Evolutionary conservation across 352 stramenopile species (phyloP).

Genomic region (Phytopythium kandeliae): DNA sequence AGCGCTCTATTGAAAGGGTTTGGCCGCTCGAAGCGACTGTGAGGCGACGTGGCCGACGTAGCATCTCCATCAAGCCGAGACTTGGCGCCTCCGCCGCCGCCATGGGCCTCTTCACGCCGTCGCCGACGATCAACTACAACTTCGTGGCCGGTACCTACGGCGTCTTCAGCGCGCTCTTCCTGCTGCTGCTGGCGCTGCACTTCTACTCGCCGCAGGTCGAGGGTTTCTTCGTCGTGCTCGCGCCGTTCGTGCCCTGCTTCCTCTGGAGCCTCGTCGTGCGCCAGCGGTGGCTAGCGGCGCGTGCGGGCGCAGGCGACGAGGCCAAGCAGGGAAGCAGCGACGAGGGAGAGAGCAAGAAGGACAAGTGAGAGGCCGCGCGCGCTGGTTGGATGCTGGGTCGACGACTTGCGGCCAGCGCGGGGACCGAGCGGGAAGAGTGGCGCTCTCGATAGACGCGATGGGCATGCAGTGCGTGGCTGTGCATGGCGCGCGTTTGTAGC

Average conservation of each 20-base stretch:
- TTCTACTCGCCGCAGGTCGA: constrained; percentile 62
- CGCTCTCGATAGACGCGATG: too few relatives aligned
- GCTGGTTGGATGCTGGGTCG: too few relatives aligned
- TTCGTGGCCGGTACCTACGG: constrained; percentile 80
- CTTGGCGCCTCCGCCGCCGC: background rate
- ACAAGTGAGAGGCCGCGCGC: too few relatives aligned
- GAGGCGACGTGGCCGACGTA: too few relatives aligned
- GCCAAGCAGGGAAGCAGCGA: constrained; percentile 14
- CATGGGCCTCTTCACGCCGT: constrained; percentile 56
- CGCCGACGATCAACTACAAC: constrained; percentile 86
- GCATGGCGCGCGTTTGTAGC: too few relatives aligned
- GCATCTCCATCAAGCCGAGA: too few relatives aligned
- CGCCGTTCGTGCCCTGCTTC: constrained; percentile 79
- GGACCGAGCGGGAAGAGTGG: too few relatives aligned
- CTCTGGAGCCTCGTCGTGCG: constrained; percentile 81
- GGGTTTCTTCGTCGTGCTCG: constrained; percentile 81
- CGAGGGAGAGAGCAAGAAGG: constrained; percentile 17
- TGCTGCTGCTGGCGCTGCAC: constrained; percentile 54
- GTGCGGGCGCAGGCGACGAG: constrained; percentile 4
- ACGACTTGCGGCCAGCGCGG: too few relatives aligned
- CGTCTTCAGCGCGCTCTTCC: constrained; percentile 51
- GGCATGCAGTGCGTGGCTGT: too few relatives aligned
- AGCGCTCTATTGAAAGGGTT: too few relatives aligned
- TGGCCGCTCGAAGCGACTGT: too few relatives aligned
- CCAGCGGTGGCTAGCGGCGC: constrained; percentile 51